A percentile compares a stretch with the other conserved stretches of the same genome.
Conservation (phyloP, 2,329 filamentous ascomycete species). For the Paecilomyces niveus region DNA sequence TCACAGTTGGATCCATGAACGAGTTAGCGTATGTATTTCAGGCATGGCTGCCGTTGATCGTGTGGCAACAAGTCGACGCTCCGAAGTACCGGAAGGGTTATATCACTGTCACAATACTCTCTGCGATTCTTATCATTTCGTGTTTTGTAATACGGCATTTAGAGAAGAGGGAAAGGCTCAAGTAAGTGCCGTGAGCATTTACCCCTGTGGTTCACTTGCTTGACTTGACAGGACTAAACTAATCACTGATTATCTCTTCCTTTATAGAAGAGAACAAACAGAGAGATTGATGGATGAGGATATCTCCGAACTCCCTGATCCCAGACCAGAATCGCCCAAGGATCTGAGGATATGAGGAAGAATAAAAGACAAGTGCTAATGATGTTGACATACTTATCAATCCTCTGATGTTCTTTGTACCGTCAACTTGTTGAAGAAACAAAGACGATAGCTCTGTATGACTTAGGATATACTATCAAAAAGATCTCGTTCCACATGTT, state of each 20-base stretch:
- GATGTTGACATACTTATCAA: too few species aligned
- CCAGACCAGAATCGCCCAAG: background rate
- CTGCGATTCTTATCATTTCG: slow-evolving; percentile 43
- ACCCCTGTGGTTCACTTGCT: background rate
- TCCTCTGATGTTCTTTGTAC: too few species aligned
- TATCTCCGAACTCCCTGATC: background rate
- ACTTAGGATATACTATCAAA: background rate
- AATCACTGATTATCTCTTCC: background rate
- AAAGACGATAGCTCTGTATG: too few species aligned
- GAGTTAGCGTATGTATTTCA: slow-evolving; percentile 63
- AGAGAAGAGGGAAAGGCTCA: slow-evolving; percentile 35
- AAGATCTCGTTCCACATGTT: background rate
- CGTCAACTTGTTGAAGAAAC: too few species aligned
- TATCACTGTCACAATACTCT: slow-evolving; percentile 47
- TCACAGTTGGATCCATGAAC: slow-evolving; percentile 62
- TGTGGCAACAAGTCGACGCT: slow-evolving; percentile 60
- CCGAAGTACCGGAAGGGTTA: slow-evolving; percentile 56
- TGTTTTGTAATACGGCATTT: slow-evolving; percentile 43
- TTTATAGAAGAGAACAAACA: background rate
- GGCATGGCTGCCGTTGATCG: slow-evolving; percentile 60
- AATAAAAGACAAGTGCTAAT: too few species aligned
- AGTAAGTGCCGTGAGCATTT: background rate
- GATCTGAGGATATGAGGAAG: background rate
- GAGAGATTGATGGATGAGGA: background rate
- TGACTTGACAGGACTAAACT: background rate